phyloP scores from a whole-genome alignment of 179 eudicot genomes.

The Silene coronaria region DNA sequence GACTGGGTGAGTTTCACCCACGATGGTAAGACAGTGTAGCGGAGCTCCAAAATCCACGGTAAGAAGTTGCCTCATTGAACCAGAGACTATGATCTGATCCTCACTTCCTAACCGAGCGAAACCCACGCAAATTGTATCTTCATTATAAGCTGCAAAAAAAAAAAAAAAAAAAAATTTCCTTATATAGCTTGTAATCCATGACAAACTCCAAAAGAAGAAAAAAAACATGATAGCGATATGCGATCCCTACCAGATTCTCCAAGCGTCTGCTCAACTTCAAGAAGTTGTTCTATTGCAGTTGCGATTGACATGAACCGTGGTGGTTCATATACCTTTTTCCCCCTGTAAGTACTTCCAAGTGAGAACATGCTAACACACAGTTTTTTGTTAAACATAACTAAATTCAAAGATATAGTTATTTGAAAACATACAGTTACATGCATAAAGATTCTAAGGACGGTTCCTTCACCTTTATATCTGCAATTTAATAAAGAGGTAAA shows the following conservation, averaged over 20 bases:
- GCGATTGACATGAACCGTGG: conserved; percentile 78
- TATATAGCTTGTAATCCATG: not conserved
- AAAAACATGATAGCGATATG: not conserved
- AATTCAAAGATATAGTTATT: not conserved
- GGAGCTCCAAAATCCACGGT: conserved; percentile 68
- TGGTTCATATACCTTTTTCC: conserved; percentile 78
- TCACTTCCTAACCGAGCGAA: conserved; percentile 79
- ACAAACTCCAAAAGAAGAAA: not conserved
- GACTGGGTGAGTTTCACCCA: conserved; percentile 68
- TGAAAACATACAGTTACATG: conserved; percentile 43
- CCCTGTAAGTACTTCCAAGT: conserved; percentile 40
- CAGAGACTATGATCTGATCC: conserved; percentile 59
- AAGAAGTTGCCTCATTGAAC: conserved; percentile 63
- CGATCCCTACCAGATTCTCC: conserved; percentile 51
- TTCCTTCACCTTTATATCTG: conserved; percentile 94
- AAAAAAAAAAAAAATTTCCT: not conserved
- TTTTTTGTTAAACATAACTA: not conserved
- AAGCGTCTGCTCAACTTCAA: conserved; percentile 66
- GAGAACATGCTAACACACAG: not conserved
- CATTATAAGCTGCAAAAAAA: conserved; percentile 48
- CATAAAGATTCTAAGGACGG: conserved; percentile 79
- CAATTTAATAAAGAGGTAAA: conserved; percentile 3
- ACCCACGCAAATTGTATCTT: conserved; percentile 64
- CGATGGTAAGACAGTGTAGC: conserved; percentile 72
- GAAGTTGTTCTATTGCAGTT: conserved; percentile 82